Base-by-base conservation (phyloP, 495 filamentous ascomycete genomes). In the Coniosporium apollinis region DNA sequence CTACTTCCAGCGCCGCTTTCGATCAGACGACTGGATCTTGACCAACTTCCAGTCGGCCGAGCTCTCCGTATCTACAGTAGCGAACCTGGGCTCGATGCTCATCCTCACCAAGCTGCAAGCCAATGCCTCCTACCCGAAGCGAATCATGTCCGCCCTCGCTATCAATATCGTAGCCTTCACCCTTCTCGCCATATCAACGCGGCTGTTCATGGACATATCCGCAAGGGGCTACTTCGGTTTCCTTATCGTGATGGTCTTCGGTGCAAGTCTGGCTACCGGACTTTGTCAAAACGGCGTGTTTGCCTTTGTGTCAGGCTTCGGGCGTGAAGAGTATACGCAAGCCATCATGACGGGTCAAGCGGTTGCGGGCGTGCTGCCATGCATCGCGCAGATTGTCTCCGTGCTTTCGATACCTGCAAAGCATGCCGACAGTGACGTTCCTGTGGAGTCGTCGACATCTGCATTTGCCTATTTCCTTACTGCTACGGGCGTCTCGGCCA, bases 331-430 rank as follows among this genome's bases (percentile, higher is more conserved):
- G 46, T 96, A 94, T 58, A 94, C 80, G 33, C 86, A 94, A 55
- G 89, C 77, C 14, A 85, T 96, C 54, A 96, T 99, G 91, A 74
- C 74, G 17, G 89, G 89, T 6, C 89, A 99, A 54, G 91, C 74
- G 11, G 64, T 96, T 5, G 85, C 89, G 1, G 89, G 89, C 21
- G 86, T 99, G 3, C 64, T 96, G 10, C 91, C 89, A 0, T 80
- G 79, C 28, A 67, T 94, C 37, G 80, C 79, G 0, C 87, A 82
- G 47, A 89, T 94, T 43, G 48, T 81, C 25, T 79, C 83, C 1
- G 82, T 87, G 19, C 62, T 96, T 20, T 68, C 72, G 0, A 69
- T 86, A 9, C 42, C 49, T n/a, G 37, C 47, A 28, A 25, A 42
- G 14, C 37, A 35, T 9, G 28, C 36, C 5, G 42, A 38, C 1